Evolutionary conservation across 305 asterid genomes (phyloP).

Genomic region (Lippia alba): DNA sequence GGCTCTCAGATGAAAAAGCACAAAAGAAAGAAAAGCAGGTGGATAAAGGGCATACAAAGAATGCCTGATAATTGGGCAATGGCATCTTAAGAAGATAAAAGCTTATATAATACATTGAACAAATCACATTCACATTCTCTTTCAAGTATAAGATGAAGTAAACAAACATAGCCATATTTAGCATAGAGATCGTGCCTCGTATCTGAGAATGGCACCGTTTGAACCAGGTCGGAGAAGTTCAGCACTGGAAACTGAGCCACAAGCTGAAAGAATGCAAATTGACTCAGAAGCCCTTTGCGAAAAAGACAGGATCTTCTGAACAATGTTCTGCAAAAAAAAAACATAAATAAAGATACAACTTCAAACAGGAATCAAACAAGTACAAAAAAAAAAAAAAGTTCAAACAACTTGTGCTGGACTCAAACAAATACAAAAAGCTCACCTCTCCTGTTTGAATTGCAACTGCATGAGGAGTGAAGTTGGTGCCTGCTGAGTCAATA

Average conservation of each 20-base stretch:
- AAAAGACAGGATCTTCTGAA: constrained; percentile 37
- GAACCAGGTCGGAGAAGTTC: constrained; percentile 34
- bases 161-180: too few relatives aligned
- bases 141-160: neutral
- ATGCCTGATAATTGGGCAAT: too few relatives aligned
- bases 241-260: constrained; percentile 39
- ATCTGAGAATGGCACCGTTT: constrained; percentile 26
- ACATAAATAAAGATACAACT: neutral
- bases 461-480: constrained; percentile 36
- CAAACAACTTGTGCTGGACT: too few relatives aligned
- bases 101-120: neutral
- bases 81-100: neutral
- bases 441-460: constrained; percentile 42
- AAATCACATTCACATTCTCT: neutral
- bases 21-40: too few relatives aligned
- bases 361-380: too few relatives aligned
- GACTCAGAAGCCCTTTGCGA: constrained; percentile 37
- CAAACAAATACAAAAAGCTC: neutral
- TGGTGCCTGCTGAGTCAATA: constrained; percentile 34
- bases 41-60: too few relatives aligned
- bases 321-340: constrained; percentile 38
- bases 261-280: constrained; percentile 42
- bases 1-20: too few relatives aligned
- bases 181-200: constrained; percentile 34
- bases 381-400: too few relatives aligned